Base-by-base conservation (phyloP, 805 yeast species). In the Candida parachauliodes region DNA sequence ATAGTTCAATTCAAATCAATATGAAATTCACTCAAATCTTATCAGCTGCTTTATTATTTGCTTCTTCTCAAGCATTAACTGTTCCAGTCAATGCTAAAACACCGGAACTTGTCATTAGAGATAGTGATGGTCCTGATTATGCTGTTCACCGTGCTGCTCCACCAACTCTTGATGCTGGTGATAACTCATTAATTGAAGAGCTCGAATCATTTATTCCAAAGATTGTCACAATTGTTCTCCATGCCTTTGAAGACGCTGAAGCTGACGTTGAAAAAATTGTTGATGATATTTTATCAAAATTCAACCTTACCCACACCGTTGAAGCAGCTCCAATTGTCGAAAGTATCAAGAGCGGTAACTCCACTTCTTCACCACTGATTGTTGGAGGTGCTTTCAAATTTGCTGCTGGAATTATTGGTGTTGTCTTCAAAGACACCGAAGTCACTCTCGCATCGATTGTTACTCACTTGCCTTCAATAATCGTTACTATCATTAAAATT, bases 11-110 rank as follows among this genome's bases (percentile, higher is more conserved):
- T n/a, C n/a, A n/a, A n/a, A n/a, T n/a, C n/a, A 24, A 8, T 17
- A 28, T 28, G 34, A 31, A 15, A 31, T 22, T 31, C 15, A 21
- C 27, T 5, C 34, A 31, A 31, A 6, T 31, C 14, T 31, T 31
- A 3, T 25, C 34, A 11, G 8, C 22, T 5, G n/a, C 34, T 6
- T 21, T 19, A 3, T 29, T 29, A 8, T 21, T 31, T 4, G 18
- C 15, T 31, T 19, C 3, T 14, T 6, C 22, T 7, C 6, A 22
- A 5, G 21, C 34, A 7, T n/a, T 31, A 3, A 16, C 14, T 12
- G 15, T 31, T 31, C 9, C 19, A 12, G n/a, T 19, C 20, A 21
- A 15, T 24, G n/a, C 9, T 24, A 14, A 14, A 24, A 24, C 27
- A 24, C 27, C 27, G n/a, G 27, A 24, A 24, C n/a, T 24, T 5